Base-by-base conservation (phyloP, 495 filamentous ascomycete species). In the Letharia lupina region DNA sequence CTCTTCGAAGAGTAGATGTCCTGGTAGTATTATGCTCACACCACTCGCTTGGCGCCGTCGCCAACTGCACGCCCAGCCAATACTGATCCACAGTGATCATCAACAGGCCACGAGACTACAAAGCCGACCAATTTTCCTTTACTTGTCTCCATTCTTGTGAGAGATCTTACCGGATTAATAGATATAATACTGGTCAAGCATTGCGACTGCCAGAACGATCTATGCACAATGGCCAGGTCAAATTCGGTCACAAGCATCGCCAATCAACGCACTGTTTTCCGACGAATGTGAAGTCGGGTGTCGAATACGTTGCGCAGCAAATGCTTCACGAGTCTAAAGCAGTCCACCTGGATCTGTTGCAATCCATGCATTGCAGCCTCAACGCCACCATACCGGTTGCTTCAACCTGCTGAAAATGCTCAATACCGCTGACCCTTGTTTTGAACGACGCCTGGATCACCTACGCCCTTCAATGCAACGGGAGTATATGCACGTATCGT, bases 331-430 rank as follows among this genome's bases (percentile, higher is more conserved):
- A 37, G 5, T 37, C 33, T 11, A 2, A 35, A 57, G 54, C 54
- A 57, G 4, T 37, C 31, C 54, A 37, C 33, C 54, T 57, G 7
- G 54, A 16, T 10, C 39, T 37, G 15, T 33, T 16, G 16, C 31
- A 4, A 57, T 57, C 54, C 33, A 57, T 57, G 54, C 54, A 57
- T 57, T 35, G 31, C 54, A 37, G 54, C 54, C 54, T 57, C 33
- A 57, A 57, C 54, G 28, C 52, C 48, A 37, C 16, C 12, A 18
- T 37, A 15, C 15, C 20, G 1, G 31, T 33, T 33, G 18, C 54
- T 18, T 57, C 33, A 39, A 35, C 54, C 31, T 37, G 6, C 54
- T 57, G 31, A 18, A 57, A 57, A 57, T 57, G 54, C 54, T 20
- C 54, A 37, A 57, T 1, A 3, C 20, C 16, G 33, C 54, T 57